Base-by-base conservation (phyloP, 805 yeast genomes). In the Kodamaea neixiangensis region DNA sequence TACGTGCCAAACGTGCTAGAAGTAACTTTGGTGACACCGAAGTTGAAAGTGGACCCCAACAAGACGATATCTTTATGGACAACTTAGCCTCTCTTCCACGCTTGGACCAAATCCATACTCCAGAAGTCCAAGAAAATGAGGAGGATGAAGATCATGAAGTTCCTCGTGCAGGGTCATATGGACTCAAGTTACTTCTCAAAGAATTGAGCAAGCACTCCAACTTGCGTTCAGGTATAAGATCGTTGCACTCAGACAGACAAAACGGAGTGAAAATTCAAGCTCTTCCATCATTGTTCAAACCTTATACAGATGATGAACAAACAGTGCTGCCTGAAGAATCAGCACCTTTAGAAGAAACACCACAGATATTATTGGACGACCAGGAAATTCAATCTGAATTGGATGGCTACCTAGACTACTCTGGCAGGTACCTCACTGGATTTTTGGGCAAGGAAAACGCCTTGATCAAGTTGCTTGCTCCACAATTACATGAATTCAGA, bases 131-230 rank as follows among this genome's bases (percentile, higher is more conserved):
- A 7, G 47, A 41, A 40, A 17, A 41, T n/a, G 44, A 40, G 6
- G 38, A 38, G 14, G 44, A 47, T 35, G 35, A 33, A n/a, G n/a
- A n/a, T 5, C 21, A 50, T 7, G 45, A 45, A 7, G 38, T 25
- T 13, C 52, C 49, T 15, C 54, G 55, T 31, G 52, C 51, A 0
- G 72, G 71, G n/a, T 58, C 70, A 3, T 69, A 62, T 52, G 76
- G 74, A 3, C 51, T 73, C 15, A 65, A 61, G 35, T 56, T 64
- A 14, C 60, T 73, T 17, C 56, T 73, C 21, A 62, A 59, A 41
- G 74, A 71, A 44, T 62, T 73, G 41, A 57, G 65, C 18, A 58
- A 54, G 22, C 70, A 69, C 45, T 54, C 72, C n/a, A 54, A 55
- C 14, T 42, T 44, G 34, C 41, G 19, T 10, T 37, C 41, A 17